Base-by-base conservation (phyloP, 1,139 yeast species). In the Taphrina sp. region DNA sequence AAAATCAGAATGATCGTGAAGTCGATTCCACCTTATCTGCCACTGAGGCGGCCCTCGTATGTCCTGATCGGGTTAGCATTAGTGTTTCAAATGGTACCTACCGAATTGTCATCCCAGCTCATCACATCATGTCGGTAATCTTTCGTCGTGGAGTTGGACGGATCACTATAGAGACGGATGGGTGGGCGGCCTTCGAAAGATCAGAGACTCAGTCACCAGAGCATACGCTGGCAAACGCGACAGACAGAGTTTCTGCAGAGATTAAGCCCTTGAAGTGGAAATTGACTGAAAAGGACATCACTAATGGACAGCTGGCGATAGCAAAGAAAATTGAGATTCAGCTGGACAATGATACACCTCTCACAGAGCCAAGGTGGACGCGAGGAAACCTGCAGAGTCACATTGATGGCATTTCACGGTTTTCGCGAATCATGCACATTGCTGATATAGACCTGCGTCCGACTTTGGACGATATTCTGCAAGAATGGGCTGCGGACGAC, bases 301-400 rank as follows among this genome's bases (percentile, higher is more conserved):
- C 66, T 1, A 35, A 56, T 7, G 63, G 62, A 10, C 59, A 63
- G 28, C 56, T 64, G 26, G 59, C 56, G 26, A 43, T 47, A 3
- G 46, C 58, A 10, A 56, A 61, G 14, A 44, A 52, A 14, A 62
- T 64, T 33, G 60, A 62, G 42, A 61, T 63, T 17, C 62, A 64
- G 64, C 46, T 60, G 5, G 64, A 64, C 38, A 51, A 57, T 31
- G 26, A 58, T 16, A 56, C 58, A 26, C 65, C 66, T 8, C 44
- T 64, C 34, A 63, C 64, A 2, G 65, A 64, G 33, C 66, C 66
- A 4, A 63, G 63, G 46, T 64, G 66, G 66, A 62, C 65, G 5
- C 56, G 64, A 16, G 66, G 66, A 3, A 61, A 64, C 34, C 58
- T 63, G 19, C 43, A 33, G 12, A 66, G 62, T 28, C 59, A 63